These are phyloP conservation scores for Oryza meridionalis DNA, from an alignment of 176 grass and related monocot genomes.

Conservation along the genomic window DNA sequence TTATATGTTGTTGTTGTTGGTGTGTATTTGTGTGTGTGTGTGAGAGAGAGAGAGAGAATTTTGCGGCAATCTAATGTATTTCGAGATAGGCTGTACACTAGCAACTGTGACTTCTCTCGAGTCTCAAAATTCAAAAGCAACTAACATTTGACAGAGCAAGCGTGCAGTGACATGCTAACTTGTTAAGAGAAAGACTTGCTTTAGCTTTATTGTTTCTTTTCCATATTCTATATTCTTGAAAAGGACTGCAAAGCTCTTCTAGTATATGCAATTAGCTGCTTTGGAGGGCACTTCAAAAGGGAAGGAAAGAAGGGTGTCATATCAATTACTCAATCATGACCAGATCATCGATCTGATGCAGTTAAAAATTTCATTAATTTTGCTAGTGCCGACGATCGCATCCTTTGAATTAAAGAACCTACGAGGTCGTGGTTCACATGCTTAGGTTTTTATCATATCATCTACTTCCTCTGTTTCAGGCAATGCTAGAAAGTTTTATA, in stretches of 20 bases:
- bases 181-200: background rate
- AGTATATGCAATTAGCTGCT: conserved; percentile 36
- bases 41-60: no score
- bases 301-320: conserved; percentile 30
- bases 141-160: background rate
- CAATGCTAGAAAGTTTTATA: no score
- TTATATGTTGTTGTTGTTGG: background rate
- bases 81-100: background rate
- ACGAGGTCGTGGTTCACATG: conserved; percentile 43
- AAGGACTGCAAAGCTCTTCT: conserved; percentile 47
- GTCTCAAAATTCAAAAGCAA: background rate
- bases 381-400: background rate
- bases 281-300: conserved; percentile 36
- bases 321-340: conserved; percentile 43
- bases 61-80: background rate
- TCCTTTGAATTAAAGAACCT: conserved; percentile 4
- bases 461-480: no score
- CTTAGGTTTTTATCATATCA: background rate
- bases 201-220: conserved; percentile 38
- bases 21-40: background rate
- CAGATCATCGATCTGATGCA: conserved; percentile 5
- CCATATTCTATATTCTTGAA: conserved; percentile 29
- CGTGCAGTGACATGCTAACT: background rate
- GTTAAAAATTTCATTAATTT: conserved; percentile 12
- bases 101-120: background rate